These are phyloP conservation scores for Ophiostoma tasmaniense DNA, from an alignment of 2,329 filamentous ascomycete genomes.

Conservation along the genomic window DNA sequence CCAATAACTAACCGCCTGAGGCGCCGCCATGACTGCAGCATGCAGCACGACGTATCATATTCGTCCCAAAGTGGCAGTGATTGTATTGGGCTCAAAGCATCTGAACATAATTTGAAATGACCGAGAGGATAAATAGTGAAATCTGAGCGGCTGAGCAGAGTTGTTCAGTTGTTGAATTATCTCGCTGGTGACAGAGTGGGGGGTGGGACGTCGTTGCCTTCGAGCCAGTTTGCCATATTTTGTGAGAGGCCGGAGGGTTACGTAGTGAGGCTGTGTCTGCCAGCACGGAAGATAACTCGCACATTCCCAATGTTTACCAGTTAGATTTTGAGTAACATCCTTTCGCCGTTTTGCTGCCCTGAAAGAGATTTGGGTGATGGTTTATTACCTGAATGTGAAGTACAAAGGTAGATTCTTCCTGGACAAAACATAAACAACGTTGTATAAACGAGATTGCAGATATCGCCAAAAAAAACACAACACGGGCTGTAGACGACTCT, in stretches of 20 bases:
- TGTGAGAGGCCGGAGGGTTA: background rate
- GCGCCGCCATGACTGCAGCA: background rate
- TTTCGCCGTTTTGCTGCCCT: background rate
- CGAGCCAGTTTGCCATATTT: background rate
- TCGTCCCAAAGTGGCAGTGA: background rate
- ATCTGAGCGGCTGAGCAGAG: background rate
- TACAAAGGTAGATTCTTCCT: background rate
- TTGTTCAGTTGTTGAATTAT: background rate
- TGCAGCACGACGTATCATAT: background rate
- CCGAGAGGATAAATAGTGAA: too few relatives aligned
- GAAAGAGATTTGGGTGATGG: background rate
- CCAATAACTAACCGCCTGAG: background rate
- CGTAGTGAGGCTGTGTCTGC: background rate
- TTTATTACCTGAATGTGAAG: background rate
- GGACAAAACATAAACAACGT: background rate
- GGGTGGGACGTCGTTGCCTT: background rate
- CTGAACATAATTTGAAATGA: background rate
- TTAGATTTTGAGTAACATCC: background rate
- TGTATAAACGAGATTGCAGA: background rate
- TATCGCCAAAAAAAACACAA: background rate
- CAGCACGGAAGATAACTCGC: background rate
- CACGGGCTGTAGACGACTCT: background rate
- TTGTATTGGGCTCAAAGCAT: background rate
- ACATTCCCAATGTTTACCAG: background rate
- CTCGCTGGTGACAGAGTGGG: background rate